Base-by-base conservation (phyloP, 495 filamentous ascomycete species). In the Lepraria neglecta region DNA sequence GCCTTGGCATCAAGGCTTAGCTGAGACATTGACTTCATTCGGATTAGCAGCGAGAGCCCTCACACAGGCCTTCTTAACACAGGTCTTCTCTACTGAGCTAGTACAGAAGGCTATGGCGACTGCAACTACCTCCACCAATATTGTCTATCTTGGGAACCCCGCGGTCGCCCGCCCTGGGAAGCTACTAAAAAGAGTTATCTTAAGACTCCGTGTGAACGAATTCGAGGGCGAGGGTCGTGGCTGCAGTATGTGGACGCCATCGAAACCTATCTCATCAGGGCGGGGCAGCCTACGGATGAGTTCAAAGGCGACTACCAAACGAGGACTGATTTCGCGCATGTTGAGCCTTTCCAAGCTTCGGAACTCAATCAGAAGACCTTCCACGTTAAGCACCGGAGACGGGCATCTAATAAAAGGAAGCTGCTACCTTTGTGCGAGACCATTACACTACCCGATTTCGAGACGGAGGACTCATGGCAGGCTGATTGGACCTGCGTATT, bases 311-410 rank as follows among this genome's bases (percentile, higher is more conserved):
- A 56, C 21, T 35, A 56, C 31, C 9, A 35, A 7, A 56, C 52
- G 17, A 56, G 30, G 10, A 31, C 6, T 11, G 9, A 56, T 35
- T 56, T 31, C n/a, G 52, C 52, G 21, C 52, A 56, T 35, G 52
- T 56, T 27, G 52, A 56, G 52, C 52, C 52, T 35, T 56, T 56
- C 30, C 52, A 56, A 56, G 52, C 52, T n/a, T 24, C 30, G 17
- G 52, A 56, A 31, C 21, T 56, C 11, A n/a, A 56, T 9, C 52
- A 56, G 30, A 56, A 35, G n/a, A n/a, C n/a, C n/a, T n/a, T n/a
- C n/a, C n/a, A n/a, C n/a, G n/a, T n/a, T n/a, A n/a, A n/a, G n/a
- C n/a, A n/a, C n/a, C n/a, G n/a, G n/a, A n/a, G n/a, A n/a, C n/a
- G n/a, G n/a, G n/a, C n/a, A n/a, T n/a, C n/a, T n/a, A n/a, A n/a